phyloP scores from a whole-genome alignment of 75 land plant genomes.

The Adiantum capillusveneris region DNA sequence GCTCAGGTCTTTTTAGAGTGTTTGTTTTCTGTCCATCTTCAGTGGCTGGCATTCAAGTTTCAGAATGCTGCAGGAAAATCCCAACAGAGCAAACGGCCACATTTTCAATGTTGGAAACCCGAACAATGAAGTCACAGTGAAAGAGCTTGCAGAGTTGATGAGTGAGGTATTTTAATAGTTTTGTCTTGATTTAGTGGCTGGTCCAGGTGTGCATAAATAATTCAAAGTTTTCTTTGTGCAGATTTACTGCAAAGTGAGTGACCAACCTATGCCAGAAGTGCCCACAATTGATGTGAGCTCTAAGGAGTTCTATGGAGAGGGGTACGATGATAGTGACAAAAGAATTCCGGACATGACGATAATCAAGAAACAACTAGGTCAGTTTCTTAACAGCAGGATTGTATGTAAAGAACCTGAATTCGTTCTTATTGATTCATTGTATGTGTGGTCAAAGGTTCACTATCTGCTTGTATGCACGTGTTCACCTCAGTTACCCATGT shows the following conservation, averaged over 20 bases:
- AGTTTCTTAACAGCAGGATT: neutral
- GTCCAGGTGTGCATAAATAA: no score
- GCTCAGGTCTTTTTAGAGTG: slow-evolving; percentile 7
- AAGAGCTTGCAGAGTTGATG: slow-evolving; percentile 91
- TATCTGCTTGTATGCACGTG: no score
- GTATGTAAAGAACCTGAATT: neutral
- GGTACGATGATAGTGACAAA: slow-evolving; percentile 97
- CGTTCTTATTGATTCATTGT: neutral
- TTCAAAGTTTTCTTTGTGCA: slow-evolving; percentile 11
- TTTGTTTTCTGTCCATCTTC: neutral
- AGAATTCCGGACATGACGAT: slow-evolving; percentile 99
- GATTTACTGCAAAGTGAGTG: slow-evolving; percentile 87
- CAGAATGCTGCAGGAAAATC: slow-evolving; percentile 59
- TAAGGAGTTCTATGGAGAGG: slow-evolving; percentile 94
- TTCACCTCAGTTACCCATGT: neutral
- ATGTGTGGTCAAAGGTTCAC: neutral
- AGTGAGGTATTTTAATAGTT: slow-evolving; percentile 51
- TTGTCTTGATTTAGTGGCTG: slow-evolving; percentile 1
- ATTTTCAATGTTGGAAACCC: slow-evolving; percentile 98
- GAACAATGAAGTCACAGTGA: slow-evolving; percentile 84
- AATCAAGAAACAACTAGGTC: slow-evolving; percentile 90
- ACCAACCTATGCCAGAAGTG: slow-evolving; percentile 45
- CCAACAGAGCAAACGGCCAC: slow-evolving; percentile 85
- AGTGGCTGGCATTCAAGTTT: no score
- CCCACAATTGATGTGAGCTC: slow-evolving; percentile 92